Base-by-base conservation (phyloP, 768 basidiomycete genomes). In the Xerocomus brunneocitrinus region DNA sequence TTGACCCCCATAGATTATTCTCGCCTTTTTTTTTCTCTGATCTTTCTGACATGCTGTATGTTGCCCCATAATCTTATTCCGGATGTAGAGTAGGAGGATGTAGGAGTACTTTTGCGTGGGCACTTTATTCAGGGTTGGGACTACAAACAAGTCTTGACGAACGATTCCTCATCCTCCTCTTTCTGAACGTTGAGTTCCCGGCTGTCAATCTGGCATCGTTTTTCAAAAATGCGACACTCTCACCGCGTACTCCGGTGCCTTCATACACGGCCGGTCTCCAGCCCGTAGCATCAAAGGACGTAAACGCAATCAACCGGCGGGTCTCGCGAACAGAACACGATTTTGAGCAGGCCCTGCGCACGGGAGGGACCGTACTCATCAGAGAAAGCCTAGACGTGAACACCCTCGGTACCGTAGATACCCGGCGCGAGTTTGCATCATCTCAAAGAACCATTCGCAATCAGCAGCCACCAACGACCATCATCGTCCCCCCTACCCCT, bases 311-410 rank as follows among this genome's bases (percentile, higher is more conserved):
- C 31, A 74, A 73, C 50, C 79, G 82, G 52, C 80, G 87, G 30
- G 67, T 78, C 42, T 91, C 90, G 40, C 81, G 88, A 38, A 81
- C 83, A 31, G 88, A 90, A 71, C 74, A 86, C 64, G 88, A 90
- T 66, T 93, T 93, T 60, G 90, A 92, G 71, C 82, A 84, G 62
- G 89, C 84, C 12, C 68, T 93, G 59, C 77, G 74, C 54, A 74
- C 74, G 10, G 82, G 82, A 39, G 84, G 80, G 24, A 93, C 91
- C 3, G 79, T 90, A 14, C 61, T 79, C 51, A 74, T 92, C 46
- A 80, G 76, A 56, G 88, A 92, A 67, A 83, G 87, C 35, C 64
- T 84, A 42, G 89, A 91, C 69, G 74, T 90, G 47, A 80, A 79
- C 65, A 63, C 78, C 31, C 75, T 92, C 46, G 91, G 89, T 27